Evolutionary conservation across 495 filamentous ascomycete genomes (phyloP), one percentile per base, ranked within the genome.

Genomic region (Podospora didyma): DNA sequence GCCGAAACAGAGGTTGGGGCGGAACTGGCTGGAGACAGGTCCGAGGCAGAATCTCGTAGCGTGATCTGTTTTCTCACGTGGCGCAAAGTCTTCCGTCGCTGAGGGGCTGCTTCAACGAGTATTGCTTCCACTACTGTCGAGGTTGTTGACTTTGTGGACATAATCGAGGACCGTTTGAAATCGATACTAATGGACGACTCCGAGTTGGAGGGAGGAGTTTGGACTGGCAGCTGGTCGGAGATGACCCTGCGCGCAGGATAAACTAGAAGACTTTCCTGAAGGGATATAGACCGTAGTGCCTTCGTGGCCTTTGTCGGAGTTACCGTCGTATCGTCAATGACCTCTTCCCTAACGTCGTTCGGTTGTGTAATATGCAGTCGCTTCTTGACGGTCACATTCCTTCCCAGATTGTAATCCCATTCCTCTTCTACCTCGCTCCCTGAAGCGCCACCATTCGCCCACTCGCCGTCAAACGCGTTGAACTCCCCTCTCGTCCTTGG

Each of bases 61-160:
- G 67, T 63, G 9, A 62, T 64, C 47, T 78, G 73, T 54, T 91
- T 91, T 61, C 82, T 84, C 21, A 82, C 83, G 65, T 91, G 89
- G 47, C 89, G 83, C 53, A 92, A 72, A 23, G 80, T 84, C 60
- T 80, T 78, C 14, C 73, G 74, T 46, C 81, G 77, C 54, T 73
- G 75, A 42, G 81, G 83, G 4, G 79, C 75, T 3, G 76, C 73
- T 48, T 88, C 85, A 35, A 90, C 81, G 23, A 90, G 78, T 68
- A 89, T 80, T 11, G 84, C 88, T 69, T 88, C 86, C 16, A 91
- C 79, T 4, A 84, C 69, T 0, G 88, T 90, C 3, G 88, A 90
- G 9, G 80, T 77, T 7, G 77, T 80, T 48, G 79, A 82, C 49
- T 67, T 76, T 20, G 72, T 76, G 11, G 89, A 90, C 57, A 85